Percentiles rank a stretch among this genome's conserved stretches.
Conservation (phyloP, 345 rosid species). For the Murraya paniculata region DNA sequence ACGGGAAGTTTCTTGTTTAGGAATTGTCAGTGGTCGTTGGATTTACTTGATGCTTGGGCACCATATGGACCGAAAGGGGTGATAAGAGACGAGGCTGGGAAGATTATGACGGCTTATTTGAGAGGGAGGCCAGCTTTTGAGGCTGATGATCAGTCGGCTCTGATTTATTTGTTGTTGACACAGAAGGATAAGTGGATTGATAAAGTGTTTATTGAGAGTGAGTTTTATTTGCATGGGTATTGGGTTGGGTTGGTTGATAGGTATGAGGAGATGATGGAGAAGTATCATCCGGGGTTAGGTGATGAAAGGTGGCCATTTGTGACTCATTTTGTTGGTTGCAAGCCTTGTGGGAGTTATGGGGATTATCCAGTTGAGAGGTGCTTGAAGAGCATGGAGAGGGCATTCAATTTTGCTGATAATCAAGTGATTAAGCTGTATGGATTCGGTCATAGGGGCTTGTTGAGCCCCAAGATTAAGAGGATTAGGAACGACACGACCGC, state of each 20-base stretch:
- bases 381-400: slow-evolving; percentile 91
- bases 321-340: slow-evolving; percentile 92
- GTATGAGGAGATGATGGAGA: slow-evolving; percentile 95
- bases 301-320: slow-evolving; percentile 98
- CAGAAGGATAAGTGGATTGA: slow-evolving; percentile 85
- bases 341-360: slow-evolving; percentile 96
- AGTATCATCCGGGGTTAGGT: slow-evolving; percentile 91
- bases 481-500: slow-evolving; percentile 71
- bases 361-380: slow-evolving; percentile 91
- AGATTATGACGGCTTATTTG: slow-evolving; percentile 72
- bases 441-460: slow-evolving; percentile 82
- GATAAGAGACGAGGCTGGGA: slow-evolving; percentile 86
- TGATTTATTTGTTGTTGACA: slow-evolving; percentile 78
- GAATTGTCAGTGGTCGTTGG: slow-evolving; percentile 94
- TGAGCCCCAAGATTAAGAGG: slow-evolving; percentile 92
- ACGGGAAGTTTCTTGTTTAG: slow-evolving; percentile 90
- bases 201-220: slow-evolving; percentile 83
- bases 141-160: slow-evolving; percentile 94
- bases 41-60: slow-evolving; percentile 92
- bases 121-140: slow-evolving; percentile 90
- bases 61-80: slow-evolving; percentile 94
- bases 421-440: slow-evolving; percentile 90
- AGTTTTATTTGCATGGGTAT: slow-evolving; percentile 87
- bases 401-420: slow-evolving; percentile 89
- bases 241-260: slow-evolving; percentile 90